phyloP scores from a whole-genome alignment of 2,329 filamentous ascomycete genomes.

The Pseudopyrenochaeta lycopersici region DNA sequence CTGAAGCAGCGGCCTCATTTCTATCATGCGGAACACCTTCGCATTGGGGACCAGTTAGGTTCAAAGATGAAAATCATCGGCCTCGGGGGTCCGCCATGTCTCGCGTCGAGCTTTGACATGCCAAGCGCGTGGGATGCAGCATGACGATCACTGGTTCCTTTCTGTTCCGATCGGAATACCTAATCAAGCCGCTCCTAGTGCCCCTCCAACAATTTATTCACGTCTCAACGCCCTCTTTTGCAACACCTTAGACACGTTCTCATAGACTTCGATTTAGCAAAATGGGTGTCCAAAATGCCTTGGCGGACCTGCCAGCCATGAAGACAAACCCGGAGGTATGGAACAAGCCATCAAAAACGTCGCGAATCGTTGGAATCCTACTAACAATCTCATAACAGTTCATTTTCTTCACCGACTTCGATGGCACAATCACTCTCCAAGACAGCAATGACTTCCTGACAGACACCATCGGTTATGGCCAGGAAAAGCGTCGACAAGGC shows the following conservation, averaged over 20 bases:
- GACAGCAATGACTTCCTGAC: conserved; percentile 79
- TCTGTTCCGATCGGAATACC: conserved; percentile 30
- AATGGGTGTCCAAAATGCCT: conserved; percentile 46
- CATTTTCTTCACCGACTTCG: conserved; percentile 99
- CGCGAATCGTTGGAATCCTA: conserved; percentile 8
- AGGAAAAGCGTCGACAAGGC: conserved; percentile 72
- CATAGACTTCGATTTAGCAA: conserved; percentile 14
- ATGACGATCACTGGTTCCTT: conserved; percentile 27
- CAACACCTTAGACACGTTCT: conserved; percentile 4
- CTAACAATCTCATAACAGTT: conserved; percentile 59
- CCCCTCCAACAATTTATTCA: conserved; percentile 18
- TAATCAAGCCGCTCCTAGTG: conserved; percentile 22
- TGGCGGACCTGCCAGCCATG: conserved; percentile 55
- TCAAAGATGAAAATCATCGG: conserved; percentile 15
- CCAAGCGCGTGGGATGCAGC: conserved; percentile 33
- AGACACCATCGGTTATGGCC: conserved; percentile 88
- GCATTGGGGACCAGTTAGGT: conserved; percentile 17
- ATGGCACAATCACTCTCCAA: conserved; percentile 88
- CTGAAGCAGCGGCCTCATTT: conserved; percentile 53
- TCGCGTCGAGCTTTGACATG: conserved; percentile 33
- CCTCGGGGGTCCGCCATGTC: conserved; percentile 25
- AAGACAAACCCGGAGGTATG: conserved; percentile 67
- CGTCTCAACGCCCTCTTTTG: conserved; percentile 1
- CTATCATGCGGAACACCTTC: conserved; percentile 24
- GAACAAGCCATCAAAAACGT: background rate